Evolutionary conservation across 2,329 filamentous ascomycete genomes (phyloP).

Genomic region (Colletotrichum aenigma): DNA sequence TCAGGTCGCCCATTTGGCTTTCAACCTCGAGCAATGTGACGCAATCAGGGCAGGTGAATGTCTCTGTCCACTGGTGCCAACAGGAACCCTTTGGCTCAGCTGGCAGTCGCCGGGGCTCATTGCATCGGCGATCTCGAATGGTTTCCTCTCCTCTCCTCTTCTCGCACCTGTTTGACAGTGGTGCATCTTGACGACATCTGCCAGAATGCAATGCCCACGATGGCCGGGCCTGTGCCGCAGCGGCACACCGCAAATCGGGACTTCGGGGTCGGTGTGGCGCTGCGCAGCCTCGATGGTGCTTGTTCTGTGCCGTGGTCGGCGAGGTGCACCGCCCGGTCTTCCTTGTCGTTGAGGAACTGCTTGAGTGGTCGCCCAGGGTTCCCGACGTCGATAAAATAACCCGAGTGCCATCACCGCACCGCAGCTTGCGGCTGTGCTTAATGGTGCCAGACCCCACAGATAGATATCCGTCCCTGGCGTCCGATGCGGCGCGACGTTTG

Average conservation of each 20-base stretch:
- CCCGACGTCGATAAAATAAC: neutral
- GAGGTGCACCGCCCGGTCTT: conserved; percentile 8
- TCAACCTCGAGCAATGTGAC: neutral
- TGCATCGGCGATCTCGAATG: neutral
- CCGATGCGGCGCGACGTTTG: neutral
- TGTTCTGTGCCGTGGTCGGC: conserved; percentile 3
- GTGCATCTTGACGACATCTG: neutral
- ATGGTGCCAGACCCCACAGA: neutral
- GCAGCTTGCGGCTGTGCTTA: conserved; percentile 16
- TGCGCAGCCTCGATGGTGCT: conserved; percentile 7
- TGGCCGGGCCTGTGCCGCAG: neutral
- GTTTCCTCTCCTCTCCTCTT: neutral
- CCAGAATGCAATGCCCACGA: neutral
- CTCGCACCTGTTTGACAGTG: neutral
- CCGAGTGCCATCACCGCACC: neutral
- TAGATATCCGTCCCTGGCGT: neutral
- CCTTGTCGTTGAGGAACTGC: neutral
- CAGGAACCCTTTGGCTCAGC: neutral
- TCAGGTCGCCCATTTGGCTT: neutral
- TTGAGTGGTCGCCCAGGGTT: neutral
- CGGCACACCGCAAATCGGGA: neutral
- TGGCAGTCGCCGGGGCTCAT: neutral
- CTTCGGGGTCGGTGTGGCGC: neutral
- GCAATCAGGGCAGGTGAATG: neutral
- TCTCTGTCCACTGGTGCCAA: neutral